Percentiles rank a stretch among this genome's conserved stretches.
Conservation (phyloP, 805 yeast genomes). For the Scheffersomyces coipomensis region DNA sequence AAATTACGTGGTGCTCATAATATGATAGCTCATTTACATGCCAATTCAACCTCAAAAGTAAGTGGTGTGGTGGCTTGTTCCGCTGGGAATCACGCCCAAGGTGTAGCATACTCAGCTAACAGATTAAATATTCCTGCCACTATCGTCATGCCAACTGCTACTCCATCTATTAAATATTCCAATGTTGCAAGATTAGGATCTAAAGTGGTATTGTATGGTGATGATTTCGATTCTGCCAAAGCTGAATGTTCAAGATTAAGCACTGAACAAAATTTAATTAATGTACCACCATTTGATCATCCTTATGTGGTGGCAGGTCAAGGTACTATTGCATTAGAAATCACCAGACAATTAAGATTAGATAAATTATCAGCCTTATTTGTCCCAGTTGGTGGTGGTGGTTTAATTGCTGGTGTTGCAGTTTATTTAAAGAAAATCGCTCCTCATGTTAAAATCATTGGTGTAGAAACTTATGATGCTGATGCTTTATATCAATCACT, state of each 20-base stretch:
- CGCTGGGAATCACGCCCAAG: conserved; percentile 99
- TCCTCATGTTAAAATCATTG: conserved; percentile 95
- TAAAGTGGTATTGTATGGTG: conserved; percentile 89
- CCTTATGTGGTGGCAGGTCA: conserved; percentile 99
- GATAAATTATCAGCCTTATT: conserved; percentile 82
- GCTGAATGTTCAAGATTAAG: conserved; percentile 78
- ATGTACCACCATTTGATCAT: conserved; percentile 98
- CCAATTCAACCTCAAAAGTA: conserved; percentile 54
- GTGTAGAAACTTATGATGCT: conserved; percentile 95
- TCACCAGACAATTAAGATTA: conserved; percentile 80
- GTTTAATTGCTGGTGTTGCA: conserved; percentile 87
- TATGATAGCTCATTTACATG: conserved; percentile 84
- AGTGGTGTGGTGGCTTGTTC: conserved; percentile 96
- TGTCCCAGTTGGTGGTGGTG: conserved; percentile 97
- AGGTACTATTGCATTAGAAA: conserved; percentile 94
- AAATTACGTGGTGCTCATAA: conserved; percentile 97
- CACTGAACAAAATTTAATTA: conserved; percentile 69
- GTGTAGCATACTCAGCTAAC: conserved; percentile 91
- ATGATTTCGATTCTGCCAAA: conserved; percentile 94
- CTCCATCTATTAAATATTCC: conserved; percentile 91
- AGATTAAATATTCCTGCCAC: conserved; percentile 88
- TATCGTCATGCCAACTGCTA: conserved; percentile 96
- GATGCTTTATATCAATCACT: conserved; percentile 84
- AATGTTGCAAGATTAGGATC: conserved; percentile 93
- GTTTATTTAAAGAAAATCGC: conserved; percentile 91